Base-by-base conservation (phyloP, 1,139 yeast species). In the Blastobotrys serpentis region DNA sequence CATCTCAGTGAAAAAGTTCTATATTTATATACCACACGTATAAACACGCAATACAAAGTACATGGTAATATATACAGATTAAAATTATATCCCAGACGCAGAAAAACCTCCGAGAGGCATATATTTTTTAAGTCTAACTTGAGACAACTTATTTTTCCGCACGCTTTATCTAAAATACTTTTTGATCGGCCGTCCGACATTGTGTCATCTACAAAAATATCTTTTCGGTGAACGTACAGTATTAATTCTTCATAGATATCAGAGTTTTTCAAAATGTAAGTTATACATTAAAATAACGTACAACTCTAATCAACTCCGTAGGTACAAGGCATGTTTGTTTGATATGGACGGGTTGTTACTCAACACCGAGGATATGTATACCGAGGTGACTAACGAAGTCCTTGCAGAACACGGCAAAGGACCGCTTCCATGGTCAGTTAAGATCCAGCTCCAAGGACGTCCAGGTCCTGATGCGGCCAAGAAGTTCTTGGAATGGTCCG, bases 271-370 rank as follows among this genome's bases (percentile, higher is more conserved):
- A 29, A 29, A 29, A 29, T 29, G 32, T 29, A 29, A 29, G 32
- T 29, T 29, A 29, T 29, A 29, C 32, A 10, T 29, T 29, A 29
- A 29, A 29, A 29, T 29, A 29, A 29, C n/a, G 32, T 29, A 11
- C 32, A 29, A 29, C 32, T 11, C 32, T 29, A 29, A 29, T 29
- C n/a, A 29, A 10, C 4, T 29, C 32, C 32, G 14, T 30, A 42
- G 30, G 34, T 36, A 43, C 60, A 84, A 78, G 65, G 97, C 97
- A 52, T 89, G 97, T 75, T 84, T 90, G 49, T 90, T 90, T 67
- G 90, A 92, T 73, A 89, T 92, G 97, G 98, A 92, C 65, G 98
- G 98, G 1, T 78, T 95, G 23, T 73, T 92, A 54, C 77, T 92
- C 62, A 87, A 90, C 69, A 86, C 97, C 1, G 98, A 92, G 67